phyloP scores from a whole-genome alignment of 73 alveolate genomes.

The Tetrahymena thermophila region DNA sequence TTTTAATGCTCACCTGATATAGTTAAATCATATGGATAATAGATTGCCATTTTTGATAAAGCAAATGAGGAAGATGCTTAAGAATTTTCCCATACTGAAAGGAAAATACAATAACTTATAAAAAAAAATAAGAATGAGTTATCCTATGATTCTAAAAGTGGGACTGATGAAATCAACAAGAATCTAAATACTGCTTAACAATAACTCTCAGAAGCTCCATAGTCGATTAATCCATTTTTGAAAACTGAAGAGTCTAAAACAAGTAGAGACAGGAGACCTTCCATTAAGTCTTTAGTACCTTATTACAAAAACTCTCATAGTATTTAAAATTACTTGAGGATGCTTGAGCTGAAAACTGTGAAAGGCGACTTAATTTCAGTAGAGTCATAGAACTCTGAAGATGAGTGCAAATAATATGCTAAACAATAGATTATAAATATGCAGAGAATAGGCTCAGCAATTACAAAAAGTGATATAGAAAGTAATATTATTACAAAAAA shows the following conservation, averaged over 20 bases:
- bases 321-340: neutral
- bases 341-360: neutral
- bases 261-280: neutral
- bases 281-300: neutral
- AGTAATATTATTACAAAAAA: neutral
- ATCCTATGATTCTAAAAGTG: neutral
- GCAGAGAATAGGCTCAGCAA: neutral
- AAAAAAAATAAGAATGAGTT: neutral
- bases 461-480: neutral
- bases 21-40: neutral
- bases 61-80: neutral
- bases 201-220: neutral
- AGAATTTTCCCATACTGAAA: neutral
- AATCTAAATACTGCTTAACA: neutral
- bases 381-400: neutral
- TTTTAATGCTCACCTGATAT: neutral
- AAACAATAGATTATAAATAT: neutral
- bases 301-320: neutral
- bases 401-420: neutral
- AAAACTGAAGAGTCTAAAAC: neutral
- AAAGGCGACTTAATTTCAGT: neutral
- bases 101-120: neutral
- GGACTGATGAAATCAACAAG: neutral
- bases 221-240: neutral
- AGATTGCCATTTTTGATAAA: neutral